phyloP scores from a whole-genome alignment of 78 protist genomes.

The Creolimax fragrantissima region DNA sequence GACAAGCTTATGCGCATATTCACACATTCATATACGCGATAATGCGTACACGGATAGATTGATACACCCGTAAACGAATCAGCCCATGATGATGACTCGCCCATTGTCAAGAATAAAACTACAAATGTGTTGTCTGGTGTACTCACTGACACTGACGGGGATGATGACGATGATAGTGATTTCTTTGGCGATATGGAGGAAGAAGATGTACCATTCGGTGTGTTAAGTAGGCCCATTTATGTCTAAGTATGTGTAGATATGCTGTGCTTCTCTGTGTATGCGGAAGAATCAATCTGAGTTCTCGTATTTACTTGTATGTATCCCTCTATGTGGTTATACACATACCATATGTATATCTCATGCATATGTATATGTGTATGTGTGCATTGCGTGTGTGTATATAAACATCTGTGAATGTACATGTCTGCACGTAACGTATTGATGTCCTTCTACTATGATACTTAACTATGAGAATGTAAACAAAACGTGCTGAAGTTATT shows the following conservation, averaged over 20 bases:
- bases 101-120: too few species aligned
- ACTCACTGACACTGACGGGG: neutral
- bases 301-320: neutral
- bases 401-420: neutral
- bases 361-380: neutral
- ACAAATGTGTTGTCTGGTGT: neutral
- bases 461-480: too few species aligned
- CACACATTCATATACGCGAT: too few species aligned
- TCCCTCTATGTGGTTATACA: neutral
- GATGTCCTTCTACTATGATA: too few species aligned
- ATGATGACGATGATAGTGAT: neutral
- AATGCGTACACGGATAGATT: too few species aligned
- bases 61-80: too few species aligned
- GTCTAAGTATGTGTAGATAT: neutral
- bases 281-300: too few species aligned
- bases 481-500: too few species aligned
- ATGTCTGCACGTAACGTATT: neutral
- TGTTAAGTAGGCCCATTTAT: neutral
- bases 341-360: neutral
- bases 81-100: too few species aligned
- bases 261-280: neutral
- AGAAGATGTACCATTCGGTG: neutral
- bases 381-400: neutral
- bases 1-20: too few species aligned
- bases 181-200: neutral